Conservation (phyloP, 441 rosid species). For the Jatropha multifida region DNA sequence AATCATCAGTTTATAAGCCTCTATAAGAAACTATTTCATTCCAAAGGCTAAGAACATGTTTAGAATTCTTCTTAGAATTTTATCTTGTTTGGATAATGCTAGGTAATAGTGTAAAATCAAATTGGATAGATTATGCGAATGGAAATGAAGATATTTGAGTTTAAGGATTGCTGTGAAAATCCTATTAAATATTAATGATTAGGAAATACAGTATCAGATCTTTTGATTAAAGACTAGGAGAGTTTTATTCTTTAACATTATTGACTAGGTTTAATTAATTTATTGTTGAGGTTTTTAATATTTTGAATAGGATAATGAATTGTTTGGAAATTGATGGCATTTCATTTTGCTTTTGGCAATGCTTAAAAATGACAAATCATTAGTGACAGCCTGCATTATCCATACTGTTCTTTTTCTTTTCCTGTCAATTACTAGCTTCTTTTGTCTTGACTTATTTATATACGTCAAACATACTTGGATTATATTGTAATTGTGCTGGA, state of each 20-base stretch:
- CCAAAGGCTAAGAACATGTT: too few relatives aligned
- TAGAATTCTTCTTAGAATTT: too few relatives aligned
- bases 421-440: too few relatives aligned
- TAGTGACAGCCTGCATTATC: neutral
- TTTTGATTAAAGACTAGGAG: neutral
- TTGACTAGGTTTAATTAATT: neutral
- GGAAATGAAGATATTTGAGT: neutral
- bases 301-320: neutral
- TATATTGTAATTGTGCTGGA: neutral
- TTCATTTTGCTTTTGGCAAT: neutral
- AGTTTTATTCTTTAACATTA: neutral
- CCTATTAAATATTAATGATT: neutral
- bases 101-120: too few relatives aligned
- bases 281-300: neutral
- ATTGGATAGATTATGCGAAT: too few relatives aligned
- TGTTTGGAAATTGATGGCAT: neutral
- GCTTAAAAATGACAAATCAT: neutral
- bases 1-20: too few relatives aligned
- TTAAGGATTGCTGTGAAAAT: neutral
- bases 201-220: neutral
- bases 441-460: neutral
- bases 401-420: too few relatives aligned
- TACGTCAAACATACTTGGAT: neutral
- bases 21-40: too few relatives aligned
- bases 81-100: too few relatives aligned